Conservation (phyloP, 164 flowering plant species). For the Chimonanthus salicifolius region DNA sequence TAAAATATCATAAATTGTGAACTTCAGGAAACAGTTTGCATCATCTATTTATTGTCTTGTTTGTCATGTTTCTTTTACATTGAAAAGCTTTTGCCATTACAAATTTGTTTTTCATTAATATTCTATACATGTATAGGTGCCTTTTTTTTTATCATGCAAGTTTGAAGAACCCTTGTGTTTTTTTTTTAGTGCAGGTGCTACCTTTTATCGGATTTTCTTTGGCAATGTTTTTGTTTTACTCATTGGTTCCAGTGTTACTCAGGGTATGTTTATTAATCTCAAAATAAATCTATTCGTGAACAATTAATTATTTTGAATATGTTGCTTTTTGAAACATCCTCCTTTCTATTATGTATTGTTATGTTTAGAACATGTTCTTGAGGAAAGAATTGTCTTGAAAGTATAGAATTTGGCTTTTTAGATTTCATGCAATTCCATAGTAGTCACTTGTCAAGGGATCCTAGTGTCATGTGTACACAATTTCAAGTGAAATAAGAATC, state of each 20-base stretch:
- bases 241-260: conserved; percentile 75
- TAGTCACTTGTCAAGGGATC: too few relatives aligned
- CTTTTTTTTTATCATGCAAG: too few relatives aligned
- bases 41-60: too few relatives aligned
- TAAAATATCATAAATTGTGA: too few relatives aligned
- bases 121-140: not conserved
- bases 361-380: not conserved
- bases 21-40: too few relatives aligned
- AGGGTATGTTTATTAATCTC: conserved; percentile 41
- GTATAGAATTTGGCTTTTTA: too few relatives aligned
- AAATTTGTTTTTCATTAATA: too few relatives aligned
- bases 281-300: not conserved
- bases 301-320: not conserved
- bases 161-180: not conserved
- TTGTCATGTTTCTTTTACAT: not conserved
- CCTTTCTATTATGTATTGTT: not conserved
- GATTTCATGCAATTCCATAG: too few relatives aligned
- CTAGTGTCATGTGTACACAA: too few relatives aligned
- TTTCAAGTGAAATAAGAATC: too few relatives aligned
- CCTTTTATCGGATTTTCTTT: conserved; percentile 73
- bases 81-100: not conserved
- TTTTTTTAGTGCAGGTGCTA: conserved; percentile 40
- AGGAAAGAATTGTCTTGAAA: too few relatives aligned
- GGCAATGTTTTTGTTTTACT: conserved; percentile 91
- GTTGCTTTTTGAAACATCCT: not conserved